Evolutionary conservation across 2,329 filamentous ascomycete genomes (phyloP).

Genomic region (Calonectria montana): DNA sequence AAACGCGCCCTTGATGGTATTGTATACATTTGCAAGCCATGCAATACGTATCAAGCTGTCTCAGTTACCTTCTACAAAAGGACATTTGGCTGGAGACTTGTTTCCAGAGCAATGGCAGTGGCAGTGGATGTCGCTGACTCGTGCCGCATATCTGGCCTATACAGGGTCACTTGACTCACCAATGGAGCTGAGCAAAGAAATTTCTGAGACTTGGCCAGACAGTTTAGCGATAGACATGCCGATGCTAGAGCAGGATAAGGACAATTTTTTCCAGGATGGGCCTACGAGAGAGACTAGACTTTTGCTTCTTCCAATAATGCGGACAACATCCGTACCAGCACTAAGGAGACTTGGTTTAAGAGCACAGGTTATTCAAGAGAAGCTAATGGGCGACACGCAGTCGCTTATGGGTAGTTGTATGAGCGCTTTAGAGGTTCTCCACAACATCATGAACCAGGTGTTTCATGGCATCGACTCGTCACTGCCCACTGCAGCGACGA

Average conservation of each 20-base stretch:
- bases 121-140: conserved; percentile 37
- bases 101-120: conserved; percentile 22
- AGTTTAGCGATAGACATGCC: neutral
- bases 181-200: neutral
- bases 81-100: fast-evolving
- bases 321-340: conserved; percentile 14
- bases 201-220: neutral
- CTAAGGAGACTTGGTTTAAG: conserved; percentile 8
- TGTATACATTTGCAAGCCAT: conserved; percentile 54
- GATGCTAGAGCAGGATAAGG: neutral
- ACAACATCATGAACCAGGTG: conserved; percentile 24
- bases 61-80: conserved; percentile 31
- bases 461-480: neutral
- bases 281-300: conserved; percentile 14
- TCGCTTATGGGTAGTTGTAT: conserved; percentile 10
- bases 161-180: conserved; percentile 18
- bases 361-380: conserved; percentile 13
- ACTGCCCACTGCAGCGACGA: neutral
- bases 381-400: neutral
- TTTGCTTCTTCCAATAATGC: conserved; percentile 30
- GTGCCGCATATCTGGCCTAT: conserved; percentile 33
- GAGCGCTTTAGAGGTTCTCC: conserved; percentile 14
- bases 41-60: conserved; percentile 49
- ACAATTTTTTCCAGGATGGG: conserved; percentile 15
- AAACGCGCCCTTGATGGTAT: conserved; percentile 54